Percentiles rank a stretch among this genome's conserved stretches.
Conservation (phyloP, 139 green algal species). For the Volvox reticuliferus region DNA sequence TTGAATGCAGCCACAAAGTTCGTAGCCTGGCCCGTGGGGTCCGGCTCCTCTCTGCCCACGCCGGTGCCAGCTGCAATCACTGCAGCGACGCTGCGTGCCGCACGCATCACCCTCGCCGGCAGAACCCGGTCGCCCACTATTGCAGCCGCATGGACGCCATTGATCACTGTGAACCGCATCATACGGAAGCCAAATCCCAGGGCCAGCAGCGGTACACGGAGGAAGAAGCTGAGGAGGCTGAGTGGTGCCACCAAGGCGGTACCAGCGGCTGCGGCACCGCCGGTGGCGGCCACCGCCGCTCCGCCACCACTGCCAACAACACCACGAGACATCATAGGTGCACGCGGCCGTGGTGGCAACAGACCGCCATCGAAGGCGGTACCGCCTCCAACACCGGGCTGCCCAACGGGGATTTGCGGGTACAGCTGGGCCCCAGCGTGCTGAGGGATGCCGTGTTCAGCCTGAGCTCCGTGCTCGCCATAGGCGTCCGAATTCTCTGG, state of each 20-base stretch:
- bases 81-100: constrained; percentile 18
- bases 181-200: constrained; percentile 57
- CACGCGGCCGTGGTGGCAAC: constrained; percentile 19
- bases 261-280: neutral
- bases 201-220: constrained; percentile 52
- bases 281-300: neutral
- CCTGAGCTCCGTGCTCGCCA: neutral
- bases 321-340: neutral
- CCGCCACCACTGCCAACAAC: neutral
- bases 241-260: neutral
- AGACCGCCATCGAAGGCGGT: neutral
- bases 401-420: neutral
- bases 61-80: neutral
- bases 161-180: constrained; percentile 46
- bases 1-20: constrained; percentile 58
- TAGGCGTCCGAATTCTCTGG: constrained; percentile 17
- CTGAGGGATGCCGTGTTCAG: no score
- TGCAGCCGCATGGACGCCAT: constrained; percentile 42
- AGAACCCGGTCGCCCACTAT: constrained; percentile 67
- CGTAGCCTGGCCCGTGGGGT: constrained; percentile 48
- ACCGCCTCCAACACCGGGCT: neutral
- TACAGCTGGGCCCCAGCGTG: no score
- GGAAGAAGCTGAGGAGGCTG: constrained; percentile 36
- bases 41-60: constrained; percentile 6
- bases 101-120: constrained; percentile 53